Conservation (phyloP, 1,284 basidiomycete genomes). For the Amylostereum areolatum region DNA sequence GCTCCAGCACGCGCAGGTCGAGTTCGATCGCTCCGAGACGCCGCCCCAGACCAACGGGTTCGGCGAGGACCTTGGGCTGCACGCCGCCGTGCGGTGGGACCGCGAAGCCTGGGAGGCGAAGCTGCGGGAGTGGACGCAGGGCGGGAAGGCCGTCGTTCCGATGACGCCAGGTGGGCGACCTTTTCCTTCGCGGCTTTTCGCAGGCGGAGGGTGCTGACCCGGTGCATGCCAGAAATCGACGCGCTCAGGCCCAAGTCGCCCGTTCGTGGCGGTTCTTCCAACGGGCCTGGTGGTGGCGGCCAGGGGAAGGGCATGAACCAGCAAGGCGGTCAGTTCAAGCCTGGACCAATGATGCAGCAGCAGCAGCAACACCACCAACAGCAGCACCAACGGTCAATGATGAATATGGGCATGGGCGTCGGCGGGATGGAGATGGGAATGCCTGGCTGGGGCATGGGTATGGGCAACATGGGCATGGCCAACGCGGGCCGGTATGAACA, state of each 20-base stretch:
- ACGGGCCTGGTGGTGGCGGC: slow-evolving; percentile 10
- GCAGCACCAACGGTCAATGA: slow-evolving; percentile 33
- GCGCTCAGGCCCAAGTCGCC: slow-evolving; percentile 85
- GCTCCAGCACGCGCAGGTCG: slow-evolving; percentile 6
- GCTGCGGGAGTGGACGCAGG: slow-evolving; percentile 35
- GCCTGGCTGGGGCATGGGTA: slow-evolving; percentile 25
- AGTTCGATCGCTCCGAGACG: slow-evolving; percentile 13
- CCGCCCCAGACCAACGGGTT: slow-evolving; percentile 19
- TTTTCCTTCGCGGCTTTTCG: slow-evolving; percentile 13
- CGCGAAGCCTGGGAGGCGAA: slow-evolving; percentile 53
- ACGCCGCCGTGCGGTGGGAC: slow-evolving; percentile 38
- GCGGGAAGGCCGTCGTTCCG: slow-evolving; percentile 58
- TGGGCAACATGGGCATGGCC: slow-evolving; percentile 25
- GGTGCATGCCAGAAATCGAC: slow-evolving; percentile 63
- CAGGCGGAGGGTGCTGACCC: slow-evolving; percentile 1
- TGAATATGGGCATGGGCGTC: slow-evolving; percentile 27
- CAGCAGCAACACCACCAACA: slow-evolving; percentile 8
- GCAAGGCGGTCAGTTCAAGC: slow-evolving; percentile 11
- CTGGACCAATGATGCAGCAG: slow-evolving; percentile 7
- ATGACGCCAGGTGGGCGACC: slow-evolving; percentile 41
- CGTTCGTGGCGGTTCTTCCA: slow-evolving; percentile 32
- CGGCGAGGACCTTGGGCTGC: slow-evolving; percentile 35
- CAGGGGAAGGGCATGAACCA: slow-evolving; percentile 16
- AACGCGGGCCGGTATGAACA: slow-evolving; percentile 4
- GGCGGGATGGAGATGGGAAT: slow-evolving; percentile 21